Percentiles rank a stretch among this genome's conserved stretches.
phyloP scores from a whole-genome alignment of 805 yeast genomes.

The Saccharomycopsis lassenensis region DNA sequence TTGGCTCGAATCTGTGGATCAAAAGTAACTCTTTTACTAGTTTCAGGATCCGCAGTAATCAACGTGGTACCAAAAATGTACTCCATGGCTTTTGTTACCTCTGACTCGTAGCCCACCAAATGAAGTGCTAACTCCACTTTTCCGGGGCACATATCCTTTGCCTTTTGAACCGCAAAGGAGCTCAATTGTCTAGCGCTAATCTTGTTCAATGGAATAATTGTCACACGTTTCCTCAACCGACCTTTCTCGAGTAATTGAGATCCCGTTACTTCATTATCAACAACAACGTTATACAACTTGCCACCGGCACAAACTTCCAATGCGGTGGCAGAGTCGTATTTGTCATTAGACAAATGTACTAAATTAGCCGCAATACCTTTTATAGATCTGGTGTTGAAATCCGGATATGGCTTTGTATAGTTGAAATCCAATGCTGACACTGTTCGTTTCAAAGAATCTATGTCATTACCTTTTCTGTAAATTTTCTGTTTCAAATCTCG shows the following conservation, averaged over 20 bases:
- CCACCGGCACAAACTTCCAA: constrained; percentile 94
- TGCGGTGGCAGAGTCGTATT: constrained; percentile 61
- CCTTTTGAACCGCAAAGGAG: constrained; percentile 45
- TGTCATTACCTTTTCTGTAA: constrained; percentile 33
- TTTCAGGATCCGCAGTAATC: constrained; percentile 75
- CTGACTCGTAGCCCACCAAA: constrained; percentile 61
- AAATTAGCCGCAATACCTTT: constrained; percentile 87
- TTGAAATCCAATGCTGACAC: constrained; percentile 68
- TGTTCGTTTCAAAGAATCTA: constrained; percentile 47
- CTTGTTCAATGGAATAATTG: constrained; percentile 86
- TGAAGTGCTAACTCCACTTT: constrained; percentile 86
- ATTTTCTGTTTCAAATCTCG: constrained; percentile 32
- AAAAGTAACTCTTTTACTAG: constrained; percentile 84
- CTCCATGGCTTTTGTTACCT: constrained; percentile 74
- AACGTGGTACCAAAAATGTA: constrained; percentile 87
- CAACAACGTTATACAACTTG: constrained; percentile 78
- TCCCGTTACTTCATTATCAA: constrained; percentile 80
- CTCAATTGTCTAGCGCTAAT: constrained; percentile 43
- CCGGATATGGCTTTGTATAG: constrained; percentile 51
- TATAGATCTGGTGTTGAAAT: constrained; percentile 52
- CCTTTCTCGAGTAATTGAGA: constrained; percentile 72
- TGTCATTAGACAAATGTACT: constrained; percentile 48
- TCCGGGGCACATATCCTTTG: constrained; percentile 69
- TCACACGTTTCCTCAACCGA: constrained; percentile 66
- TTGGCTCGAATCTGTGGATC: constrained; percentile 70